These are phyloP conservation scores for Trichomonas vaginalis DNA, from an alignment of 208 protist genomes.

Conservation along the genomic window DNA sequence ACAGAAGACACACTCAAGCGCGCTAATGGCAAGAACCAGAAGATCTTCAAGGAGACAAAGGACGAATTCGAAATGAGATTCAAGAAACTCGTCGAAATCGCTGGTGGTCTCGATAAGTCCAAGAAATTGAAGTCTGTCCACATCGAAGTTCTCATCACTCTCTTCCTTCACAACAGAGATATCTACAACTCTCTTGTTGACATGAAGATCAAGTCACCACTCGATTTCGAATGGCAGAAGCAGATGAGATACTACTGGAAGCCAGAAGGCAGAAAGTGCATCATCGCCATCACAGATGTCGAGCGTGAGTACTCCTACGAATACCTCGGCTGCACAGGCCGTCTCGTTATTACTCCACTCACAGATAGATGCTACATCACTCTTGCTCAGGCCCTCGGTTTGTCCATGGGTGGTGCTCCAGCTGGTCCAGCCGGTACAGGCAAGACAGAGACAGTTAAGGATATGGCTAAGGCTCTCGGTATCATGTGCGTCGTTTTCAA, in stretches of 20 bases:
- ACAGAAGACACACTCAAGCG: not conserved
- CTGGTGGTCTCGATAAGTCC: not conserved
- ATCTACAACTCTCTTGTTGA: not conserved
- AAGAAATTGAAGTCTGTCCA: not conserved
- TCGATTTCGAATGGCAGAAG: slow-evolving; percentile 62
- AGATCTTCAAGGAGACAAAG: not conserved
- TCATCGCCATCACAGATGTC: slow-evolving; percentile 51
- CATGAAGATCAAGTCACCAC: not conserved
- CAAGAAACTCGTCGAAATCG: not conserved
- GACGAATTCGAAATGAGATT: slow-evolving; percentile 1
- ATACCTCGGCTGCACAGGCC: slow-evolving; percentile 56
- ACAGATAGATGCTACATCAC: slow-evolving; percentile 61
- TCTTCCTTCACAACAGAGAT: slow-evolving; percentile 8
- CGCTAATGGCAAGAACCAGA: not conserved
- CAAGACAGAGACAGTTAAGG: slow-evolving; percentile 71
- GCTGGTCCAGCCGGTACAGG: slow-evolving; percentile 61
- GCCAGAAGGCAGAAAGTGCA: slow-evolving; percentile 43
- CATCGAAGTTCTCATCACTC: not conserved
- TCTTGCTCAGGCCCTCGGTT: slow-evolving; percentile 54
- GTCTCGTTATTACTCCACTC: slow-evolving; percentile 60
- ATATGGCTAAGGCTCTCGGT: slow-evolving; percentile 58
- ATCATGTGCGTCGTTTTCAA: slow-evolving; percentile 68
- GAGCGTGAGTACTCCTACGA: slow-evolving; percentile 60
- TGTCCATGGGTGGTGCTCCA: slow-evolving; percentile 59
- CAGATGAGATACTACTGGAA: slow-evolving; percentile 60